Conservation (phyloP, 805 yeast species). For the Starmera quercuum region DNA sequence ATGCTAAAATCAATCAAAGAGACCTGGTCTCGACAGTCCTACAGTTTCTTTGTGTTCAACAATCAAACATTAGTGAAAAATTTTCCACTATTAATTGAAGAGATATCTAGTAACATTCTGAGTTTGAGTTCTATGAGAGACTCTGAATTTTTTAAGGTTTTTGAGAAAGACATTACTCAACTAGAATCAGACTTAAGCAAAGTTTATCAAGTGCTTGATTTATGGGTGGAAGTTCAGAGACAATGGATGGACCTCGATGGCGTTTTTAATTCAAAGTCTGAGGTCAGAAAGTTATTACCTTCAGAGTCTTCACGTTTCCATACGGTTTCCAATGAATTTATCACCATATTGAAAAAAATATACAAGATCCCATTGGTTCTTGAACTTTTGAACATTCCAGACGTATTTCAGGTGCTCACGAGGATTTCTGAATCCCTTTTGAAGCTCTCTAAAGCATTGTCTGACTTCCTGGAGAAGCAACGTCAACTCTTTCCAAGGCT, state of each 20-base stretch:
- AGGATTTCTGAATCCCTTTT: conserved; percentile 47
- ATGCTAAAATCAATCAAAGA: conserved; percentile 41
- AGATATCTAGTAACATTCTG: conserved; percentile 51
- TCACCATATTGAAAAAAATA: conserved; percentile 40
- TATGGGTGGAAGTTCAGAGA: conserved; percentile 81
- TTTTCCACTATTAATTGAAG: conserved; percentile 58
- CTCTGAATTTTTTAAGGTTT: conserved; percentile 52
- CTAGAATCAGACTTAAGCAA: conserved; percentile 51
- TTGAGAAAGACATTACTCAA: conserved; percentile 47
- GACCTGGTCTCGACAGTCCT: conserved; percentile 46
- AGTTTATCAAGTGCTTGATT: conserved; percentile 45
- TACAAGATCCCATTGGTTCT: conserved; percentile 42
- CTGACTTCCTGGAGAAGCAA: conserved; percentile 75
- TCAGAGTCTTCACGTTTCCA: conserved; percentile 61
- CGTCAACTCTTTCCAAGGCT: conserved; percentile 73
- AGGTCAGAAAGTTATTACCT: conserved; percentile 58
- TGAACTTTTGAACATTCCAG: conserved; percentile 46
- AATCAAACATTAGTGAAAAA: conserved; percentile 52
- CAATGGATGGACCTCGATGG: conserved; percentile 86
- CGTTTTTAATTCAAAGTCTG: conserved; percentile 54
- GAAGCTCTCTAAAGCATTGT: conserved; percentile 55
- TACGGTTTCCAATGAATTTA: conserved; percentile 54
- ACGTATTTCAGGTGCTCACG: conserved; percentile 37
- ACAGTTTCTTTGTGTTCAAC: conserved; percentile 47
- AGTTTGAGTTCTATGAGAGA: conserved; percentile 62